Conservation (phyloP, 768 basidiomycete species). For the Rhizopogon vinicolor region DNA sequence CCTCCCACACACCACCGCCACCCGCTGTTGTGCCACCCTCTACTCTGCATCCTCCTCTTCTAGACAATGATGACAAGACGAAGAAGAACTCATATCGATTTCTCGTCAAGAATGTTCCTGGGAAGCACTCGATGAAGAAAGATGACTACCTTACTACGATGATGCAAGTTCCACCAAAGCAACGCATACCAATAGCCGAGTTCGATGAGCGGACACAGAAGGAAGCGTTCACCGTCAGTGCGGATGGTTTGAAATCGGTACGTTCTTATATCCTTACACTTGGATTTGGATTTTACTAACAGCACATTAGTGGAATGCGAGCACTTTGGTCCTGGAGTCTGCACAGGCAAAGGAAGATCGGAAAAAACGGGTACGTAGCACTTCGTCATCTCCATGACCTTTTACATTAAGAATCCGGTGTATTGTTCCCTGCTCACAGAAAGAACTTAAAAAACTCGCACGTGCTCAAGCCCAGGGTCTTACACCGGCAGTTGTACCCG, state of each 20-base stretch:
- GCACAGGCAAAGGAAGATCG: conserved; percentile 75
- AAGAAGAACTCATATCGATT: conserved; percentile 76
- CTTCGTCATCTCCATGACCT: conserved; percentile 2
- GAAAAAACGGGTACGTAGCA: conserved; percentile 62
- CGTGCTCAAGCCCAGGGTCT: conserved; percentile 43
- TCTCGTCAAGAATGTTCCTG: conserved; percentile 71
- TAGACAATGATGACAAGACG: conserved; percentile 56
- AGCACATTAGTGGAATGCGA: conserved; percentile 58
- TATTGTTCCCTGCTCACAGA: conserved; percentile 34
- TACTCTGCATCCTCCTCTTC: conserved; percentile 50
- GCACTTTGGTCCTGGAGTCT: conserved; percentile 56
- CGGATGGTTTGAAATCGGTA: conserved; percentile 73
- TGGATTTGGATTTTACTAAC: conserved; percentile 8
- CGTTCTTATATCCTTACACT: conserved; percentile 23
- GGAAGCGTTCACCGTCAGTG: conserved; percentile 69
- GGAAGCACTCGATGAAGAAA: conserved; percentile 79
- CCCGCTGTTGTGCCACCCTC: conserved; percentile 26
- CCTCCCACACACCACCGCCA: conserved; percentile 22
- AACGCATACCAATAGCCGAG: conserved; percentile 53
- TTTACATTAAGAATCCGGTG: conserved; percentile 7
- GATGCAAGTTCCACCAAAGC: conserved; percentile 69
- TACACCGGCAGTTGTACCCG: conserved; percentile 15
- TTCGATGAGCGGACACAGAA: conserved; percentile 66
- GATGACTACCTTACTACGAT: conserved; percentile 65
- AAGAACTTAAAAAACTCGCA: conserved; percentile 67